Base-by-base conservation (phyloP, 2,329 filamentous ascomycete species). In the Pezicula neosporulosa region DNA sequence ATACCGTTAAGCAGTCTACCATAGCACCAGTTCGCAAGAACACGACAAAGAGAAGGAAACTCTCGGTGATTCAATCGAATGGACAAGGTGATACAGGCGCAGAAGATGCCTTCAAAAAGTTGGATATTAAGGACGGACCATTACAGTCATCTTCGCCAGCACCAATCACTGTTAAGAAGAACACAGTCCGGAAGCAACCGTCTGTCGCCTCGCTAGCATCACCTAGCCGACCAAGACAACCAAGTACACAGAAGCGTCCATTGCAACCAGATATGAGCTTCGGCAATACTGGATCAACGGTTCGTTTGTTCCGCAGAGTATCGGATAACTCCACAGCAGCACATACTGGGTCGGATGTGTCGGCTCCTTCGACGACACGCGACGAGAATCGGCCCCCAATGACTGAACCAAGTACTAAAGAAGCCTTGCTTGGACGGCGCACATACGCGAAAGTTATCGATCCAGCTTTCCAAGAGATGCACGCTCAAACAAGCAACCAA, bases 241-340 rank as follows among this genome's bases (percentile, higher is more conserved):
- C 58, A 33, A 64, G 60, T 46, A 54, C 42, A 10, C 60, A 64
- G 24, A 91, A 90, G 69, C 86, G 89, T 57, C 92, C 93, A 0
- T 77, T 97, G 2, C 90, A 91, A 50, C 81, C 94, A 2, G 90
- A 97, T 63, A 86, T 96, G 76, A 95, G 87, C 6, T 97, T 95
- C 70, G 94, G 93, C 47, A 97, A 97, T 69, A 88, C 86, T 7
- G 90, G 89, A 1, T 97, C 93, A 1, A 96, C 92, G 15, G 90
- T 96, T 59, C 86, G 92, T 49, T 86, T 96, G 48, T 97, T 97
- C 75, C 89, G 90, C 57, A 84, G 93, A 21, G 90, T 96, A 1
- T 94, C 92, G 0, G 88, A 90, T 61, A 76, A 77, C 60, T 83
- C 76, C 19, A 62, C 60, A 5, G 47, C 55, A 13, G 58, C 60